Evolutionary conservation across 2,329 filamentous ascomycete species (phyloP), one percentile per base, ranked within the genome.

Genomic region (Nigrospora osmanthi): DNA sequence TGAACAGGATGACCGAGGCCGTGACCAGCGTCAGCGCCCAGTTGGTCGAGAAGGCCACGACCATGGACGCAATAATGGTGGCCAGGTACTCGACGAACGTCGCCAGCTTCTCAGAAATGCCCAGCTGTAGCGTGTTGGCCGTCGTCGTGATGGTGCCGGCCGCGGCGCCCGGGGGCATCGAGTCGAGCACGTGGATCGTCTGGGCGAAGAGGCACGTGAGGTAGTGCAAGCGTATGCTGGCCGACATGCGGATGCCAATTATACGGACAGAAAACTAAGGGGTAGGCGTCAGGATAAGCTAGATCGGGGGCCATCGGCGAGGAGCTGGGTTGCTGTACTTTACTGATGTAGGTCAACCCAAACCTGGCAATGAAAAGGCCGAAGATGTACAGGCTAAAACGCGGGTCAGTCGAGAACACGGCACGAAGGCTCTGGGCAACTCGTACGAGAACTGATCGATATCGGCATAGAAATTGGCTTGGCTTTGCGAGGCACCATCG

Each of bases 301-400:
- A 15, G 11, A 14, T 1, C 9, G 23, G 10, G 23, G 23, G 23
- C 23, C 23, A 28, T 28, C 23, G 7, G 9, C 23, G 23, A 10
- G 23, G 23, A 10, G 7, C 7, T 7, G 23, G 23, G 9, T 28
- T 28, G 23, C 48, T 60, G 58, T 65, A 71, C 71, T 60, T 77
- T 78, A 51, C 75, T 75, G 47, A 82, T 65, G 50, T 87, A 88
- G 48, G 76, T 78, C 35, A 86, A 65, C 15, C 66, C 57, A 52
- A 86, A 81, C 40, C 83, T 79, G 13, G 68, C 83, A 35, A 89
- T 62, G 59, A 89, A 89, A 7, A 89, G 68, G 45, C 80, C 79
- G 44, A 89, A 75, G 54, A 89, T 80, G 60, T 82, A 87, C 0
- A 89, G 65, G 2, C 76, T 80, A 48, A 16, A 44, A 42, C 32